Conservation (phyloP, 805 yeast species). For the Lachancea dasiensis region DNA sequence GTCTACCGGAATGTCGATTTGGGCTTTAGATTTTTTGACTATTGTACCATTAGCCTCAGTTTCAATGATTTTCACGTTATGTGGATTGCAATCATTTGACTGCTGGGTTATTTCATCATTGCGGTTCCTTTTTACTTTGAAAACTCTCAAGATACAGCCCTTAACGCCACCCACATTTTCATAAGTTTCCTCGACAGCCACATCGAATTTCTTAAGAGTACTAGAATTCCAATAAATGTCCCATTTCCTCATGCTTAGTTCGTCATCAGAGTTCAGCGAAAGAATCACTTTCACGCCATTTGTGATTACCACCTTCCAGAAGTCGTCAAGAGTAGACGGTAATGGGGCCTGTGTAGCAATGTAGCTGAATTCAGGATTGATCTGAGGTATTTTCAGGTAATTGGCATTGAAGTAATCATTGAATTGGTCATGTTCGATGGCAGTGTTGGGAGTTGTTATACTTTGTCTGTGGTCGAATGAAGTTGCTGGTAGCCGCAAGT, state of each 20-base stretch:
- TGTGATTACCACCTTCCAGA: constrained; percentile 77
- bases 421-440: constrained; percentile 11
- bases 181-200: constrained; percentile 33
- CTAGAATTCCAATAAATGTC: constrained; percentile 74
- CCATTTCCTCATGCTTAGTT: constrained; percentile 73
- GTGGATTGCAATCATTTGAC: neutral
- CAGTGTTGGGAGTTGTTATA: constrained; percentile 8
- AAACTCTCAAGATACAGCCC: constrained; percentile 32
- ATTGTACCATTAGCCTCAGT: neutral
- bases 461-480: constrained; percentile 3
- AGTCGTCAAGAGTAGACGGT: constrained; percentile 70
- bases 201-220: constrained; percentile 20
- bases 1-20: neutral
- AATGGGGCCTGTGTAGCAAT: constrained; percentile 93
- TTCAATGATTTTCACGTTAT: neutral
- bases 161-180: constrained; percentile 28
- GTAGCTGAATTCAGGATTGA: constrained; percentile 40
- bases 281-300: constrained; percentile 63
- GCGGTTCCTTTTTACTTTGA: constrained; percentile 19
- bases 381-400: constrained; percentile 44
- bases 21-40: neutral
- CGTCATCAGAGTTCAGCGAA: constrained; percentile 69
- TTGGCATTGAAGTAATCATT: constrained; percentile 83
- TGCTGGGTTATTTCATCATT: neutral
- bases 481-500: neutral